Conservation (phyloP, 73 alveolate genomes). For the Stentor roeselii region DNA sequence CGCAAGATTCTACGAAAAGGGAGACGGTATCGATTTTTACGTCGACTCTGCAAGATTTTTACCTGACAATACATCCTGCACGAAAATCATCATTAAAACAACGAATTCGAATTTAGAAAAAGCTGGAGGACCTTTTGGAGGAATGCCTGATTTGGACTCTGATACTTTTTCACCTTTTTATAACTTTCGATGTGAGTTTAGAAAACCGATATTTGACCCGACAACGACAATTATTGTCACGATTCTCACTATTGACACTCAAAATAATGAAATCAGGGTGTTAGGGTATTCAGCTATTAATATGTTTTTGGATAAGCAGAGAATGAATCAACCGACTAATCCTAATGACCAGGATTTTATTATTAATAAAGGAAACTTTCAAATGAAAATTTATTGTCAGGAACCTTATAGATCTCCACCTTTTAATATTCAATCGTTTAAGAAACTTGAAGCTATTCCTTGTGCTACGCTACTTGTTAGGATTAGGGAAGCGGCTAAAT, state of each 20-base stretch:
- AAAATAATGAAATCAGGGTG: slow-evolving; percentile 56
- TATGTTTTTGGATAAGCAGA: slow-evolving; percentile 58
- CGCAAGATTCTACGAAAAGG: slow-evolving; percentile 37
- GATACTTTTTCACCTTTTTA: slow-evolving; percentile 50
- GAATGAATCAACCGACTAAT: slow-evolving; percentile 54
- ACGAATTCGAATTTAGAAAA: slow-evolving; percentile 45
- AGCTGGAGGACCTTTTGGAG: slow-evolving; percentile 54
- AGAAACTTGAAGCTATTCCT: slow-evolving; percentile 75
- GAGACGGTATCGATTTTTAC: slow-evolving; percentile 85
- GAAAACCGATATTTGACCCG: slow-evolving; percentile 69
- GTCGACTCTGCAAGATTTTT: slow-evolving; percentile 77
- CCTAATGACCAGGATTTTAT: slow-evolving; percentile 52
- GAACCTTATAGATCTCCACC: slow-evolving; percentile 64
- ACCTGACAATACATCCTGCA: slow-evolving; percentile 77
- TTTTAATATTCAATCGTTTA: slow-evolving; percentile 57
- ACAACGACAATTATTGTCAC: slow-evolving; percentile 63
- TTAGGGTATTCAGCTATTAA: slow-evolving; percentile 81
- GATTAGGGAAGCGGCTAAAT: slow-evolving; percentile 64
- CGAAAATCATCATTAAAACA: slow-evolving; percentile 46
- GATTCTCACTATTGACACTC: slow-evolving; percentile 66
- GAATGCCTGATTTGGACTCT: slow-evolving; percentile 58
- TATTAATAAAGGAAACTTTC: slow-evolving; percentile 64
- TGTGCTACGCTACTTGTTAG: slow-evolving; percentile 77
- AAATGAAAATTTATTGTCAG: slow-evolving; percentile 65
- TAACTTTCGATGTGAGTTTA: slow-evolving; percentile 73